Percentiles rank a stretch among this genome's conserved stretches.
phyloP scores from a whole-genome alignment of 1,284 basidiomycete genomes.

The Vanrija pseudolonga region DNA sequence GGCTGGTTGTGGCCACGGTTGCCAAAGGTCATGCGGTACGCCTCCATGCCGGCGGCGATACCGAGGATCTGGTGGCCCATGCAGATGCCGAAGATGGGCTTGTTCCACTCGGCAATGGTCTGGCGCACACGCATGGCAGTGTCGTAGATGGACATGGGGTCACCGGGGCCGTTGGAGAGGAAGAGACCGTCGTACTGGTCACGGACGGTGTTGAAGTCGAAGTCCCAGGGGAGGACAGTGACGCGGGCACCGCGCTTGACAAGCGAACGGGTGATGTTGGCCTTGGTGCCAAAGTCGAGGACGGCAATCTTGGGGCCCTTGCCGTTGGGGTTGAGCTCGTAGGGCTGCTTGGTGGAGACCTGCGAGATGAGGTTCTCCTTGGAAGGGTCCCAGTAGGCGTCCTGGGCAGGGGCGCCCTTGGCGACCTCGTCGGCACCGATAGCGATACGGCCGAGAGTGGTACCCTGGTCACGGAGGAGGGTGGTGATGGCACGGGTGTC shows the following conservation, averaged over 20 bases:
- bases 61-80: slow-evolving; percentile 99
- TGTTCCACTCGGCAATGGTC: slow-evolving; percentile 82
- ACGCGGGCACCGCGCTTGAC: slow-evolving; percentile 85
- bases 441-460: slow-evolving; percentile 87
- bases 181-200: slow-evolving; percentile 94
- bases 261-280: slow-evolving; percentile 91
- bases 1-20: slow-evolving; percentile 99
- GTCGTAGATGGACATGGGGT: slow-evolving; percentile 84
- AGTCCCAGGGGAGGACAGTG: slow-evolving; percentile 96
- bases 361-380: slow-evolving; percentile 89
- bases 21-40: slow-evolving; percentile 80
- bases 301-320: slow-evolving; percentile 83
- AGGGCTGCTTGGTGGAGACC: slow-evolving; percentile 80
- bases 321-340: slow-evolving; percentile 80
- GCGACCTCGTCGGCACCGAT: slow-evolving; percentile 70
- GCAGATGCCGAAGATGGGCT: slow-evolving; percentile 95
- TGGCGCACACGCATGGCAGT: slow-evolving; percentile 75
- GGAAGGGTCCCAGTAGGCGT: slow-evolving; percentile 89
- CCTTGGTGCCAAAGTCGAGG: slow-evolving; percentile 95
- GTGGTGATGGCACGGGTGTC: slow-evolving; percentile 96
- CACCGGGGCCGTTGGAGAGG: slow-evolving; percentile 93
- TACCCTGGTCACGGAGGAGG: slow-evolving; percentile 92
- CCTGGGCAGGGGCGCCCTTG: slow-evolving; percentile 56
- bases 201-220: slow-evolving; percentile 84
- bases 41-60: slow-evolving; percentile 92